Conservation (phyloP, 2,329 filamentous ascomycete species). For the Penicillium paneum region DNA sequence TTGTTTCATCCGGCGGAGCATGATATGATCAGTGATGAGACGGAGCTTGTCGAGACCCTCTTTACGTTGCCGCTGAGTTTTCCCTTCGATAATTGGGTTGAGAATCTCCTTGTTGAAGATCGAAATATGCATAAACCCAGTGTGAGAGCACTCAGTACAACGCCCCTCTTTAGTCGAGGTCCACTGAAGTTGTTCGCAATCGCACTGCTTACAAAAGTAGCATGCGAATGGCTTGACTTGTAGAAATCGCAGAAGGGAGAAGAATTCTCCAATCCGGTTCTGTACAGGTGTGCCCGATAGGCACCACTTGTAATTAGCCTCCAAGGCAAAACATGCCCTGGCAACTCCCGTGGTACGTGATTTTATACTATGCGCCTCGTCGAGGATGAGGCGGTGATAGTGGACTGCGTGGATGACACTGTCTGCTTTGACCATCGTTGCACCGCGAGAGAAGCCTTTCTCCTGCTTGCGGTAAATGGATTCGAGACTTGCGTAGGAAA, state of each 20-base stretch:
- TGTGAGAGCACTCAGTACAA: slow-evolving; percentile 67
- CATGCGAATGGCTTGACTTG: slow-evolving; percentile 85
- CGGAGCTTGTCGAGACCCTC: slow-evolving; percentile 78
- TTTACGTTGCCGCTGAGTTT: slow-evolving; percentile 55
- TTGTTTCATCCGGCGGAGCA: slow-evolving; percentile 91
- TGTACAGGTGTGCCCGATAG: slow-evolving; percentile 92
- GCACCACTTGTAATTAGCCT: slow-evolving; percentile 90
- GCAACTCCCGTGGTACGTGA: slow-evolving; percentile 83
- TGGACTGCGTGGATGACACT: slow-evolving; percentile 77
- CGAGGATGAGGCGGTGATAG: slow-evolving; percentile 88
- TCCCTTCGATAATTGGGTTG: slow-evolving; percentile 67
- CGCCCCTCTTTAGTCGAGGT: slow-evolving; percentile 66
- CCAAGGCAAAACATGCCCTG: slow-evolving; percentile 88
- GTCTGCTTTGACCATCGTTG: slow-evolving; percentile 74
- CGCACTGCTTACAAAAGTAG: slow-evolving; percentile 87
- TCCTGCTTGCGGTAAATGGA: slow-evolving; percentile 89
- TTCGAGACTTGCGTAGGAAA: slow-evolving; percentile 80
- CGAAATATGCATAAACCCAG: slow-evolving; percentile 66
- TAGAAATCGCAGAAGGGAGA: slow-evolving; percentile 88
- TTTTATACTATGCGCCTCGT: slow-evolving; percentile 95
- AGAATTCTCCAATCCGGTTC: slow-evolving; percentile 96
- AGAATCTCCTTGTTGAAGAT: slow-evolving; percentile 94
- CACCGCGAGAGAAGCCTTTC: slow-evolving; percentile 80
- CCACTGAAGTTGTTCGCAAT: slow-evolving; percentile 82
- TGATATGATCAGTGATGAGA: slow-evolving; percentile 85